phyloP scores from a whole-genome alignment of 345 rosid genomes.

The Populus nigra region DNA sequence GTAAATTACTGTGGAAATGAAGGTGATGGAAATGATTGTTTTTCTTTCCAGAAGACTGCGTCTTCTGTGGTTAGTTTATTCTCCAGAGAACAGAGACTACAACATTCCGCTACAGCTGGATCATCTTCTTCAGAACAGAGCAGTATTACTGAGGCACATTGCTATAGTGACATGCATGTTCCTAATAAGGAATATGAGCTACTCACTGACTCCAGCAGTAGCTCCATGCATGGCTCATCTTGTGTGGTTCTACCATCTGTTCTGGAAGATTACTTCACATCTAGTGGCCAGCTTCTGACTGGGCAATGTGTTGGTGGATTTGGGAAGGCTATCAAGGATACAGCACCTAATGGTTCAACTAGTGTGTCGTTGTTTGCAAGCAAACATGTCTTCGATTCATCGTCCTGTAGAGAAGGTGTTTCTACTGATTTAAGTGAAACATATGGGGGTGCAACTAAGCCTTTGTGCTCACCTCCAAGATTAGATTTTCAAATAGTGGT shows the following conservation, averaged over 20 bases:
- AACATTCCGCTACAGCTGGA: slow-evolving; percentile 18
- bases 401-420: slow-evolving; percentile 19
- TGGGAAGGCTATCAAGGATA: background rate
- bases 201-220: slow-evolving; percentile 1
- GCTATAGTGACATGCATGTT: slow-evolving; percentile 14
- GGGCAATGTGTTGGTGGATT: background rate
- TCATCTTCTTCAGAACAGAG: slow-evolving; percentile 25
- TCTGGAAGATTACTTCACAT: slow-evolving; percentile 13
- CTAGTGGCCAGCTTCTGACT: slow-evolving; percentile 5
- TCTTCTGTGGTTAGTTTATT: slow-evolving; percentile 33
- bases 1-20: slow-evolving; percentile 20
- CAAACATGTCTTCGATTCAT: slow-evolving; percentile 21
- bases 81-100: slow-evolving; percentile 15
- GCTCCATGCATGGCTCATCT: slow-evolving; percentile 14
- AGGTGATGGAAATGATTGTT: slow-evolving; percentile 19
- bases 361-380: slow-evolving; percentile 13
- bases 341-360: slow-evolving; percentile 16
- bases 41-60: slow-evolving; percentile 24
- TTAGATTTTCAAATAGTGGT: slow-evolving; percentile 39
- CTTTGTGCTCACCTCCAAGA: slow-evolving; percentile 21
- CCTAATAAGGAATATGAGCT: slow-evolving; percentile 12
- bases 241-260: slow-evolving; percentile 12
- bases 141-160: slow-evolving; percentile 6
- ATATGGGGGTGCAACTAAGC: slow-evolving; percentile 20
- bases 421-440: slow-evolving; percentile 20